Evolutionary conservation across 2,329 filamentous ascomycete species (phyloP), one percentile per base, ranked within the genome.

Genomic region (Cytospora piceicola): DNA sequence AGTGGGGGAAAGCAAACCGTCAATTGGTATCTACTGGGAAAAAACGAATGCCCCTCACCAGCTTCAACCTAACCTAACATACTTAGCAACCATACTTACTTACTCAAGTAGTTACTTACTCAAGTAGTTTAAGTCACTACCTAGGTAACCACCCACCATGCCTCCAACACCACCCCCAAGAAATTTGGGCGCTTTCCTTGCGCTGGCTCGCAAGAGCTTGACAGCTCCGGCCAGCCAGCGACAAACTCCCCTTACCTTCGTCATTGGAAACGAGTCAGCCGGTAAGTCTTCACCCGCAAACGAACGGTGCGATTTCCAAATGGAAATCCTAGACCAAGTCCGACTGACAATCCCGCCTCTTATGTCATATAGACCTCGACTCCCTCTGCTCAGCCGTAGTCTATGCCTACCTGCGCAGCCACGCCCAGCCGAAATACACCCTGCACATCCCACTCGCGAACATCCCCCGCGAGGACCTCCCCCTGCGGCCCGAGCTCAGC

Each of bases 371-470:
- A 91, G 92, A 95, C 71, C 88, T 95, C 63, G 92, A 95, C 78
- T 94, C 91, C 1, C 84, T 95, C 70, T 91, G 90, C 75, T 90
- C 87, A 32, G 86, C 91, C 30, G 78, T 95, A 22, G 77, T 94
- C 30, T 87, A 90, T 67, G 90, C 92, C 64, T 95, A 94, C 76
- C 80, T 94, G 46, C 86, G 87, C 69, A 90, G 87, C 39, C 83
- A 88, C 73, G 75, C 82, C 5, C 78, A 84, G 4, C 67, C 67
- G 51, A 81, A 80, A 15, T 79, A 82, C 64, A 77, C 74, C 27
- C 78, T 90, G 42, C 89, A 92, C 73, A 86, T 94, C 56, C 92
- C 92, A 20, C 78, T 96, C 54, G 86, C 88, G 66, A 91, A 94
- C 74, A 84, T 95, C 17, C 84, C 85, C 1, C 83, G 85, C 54